Evolutionary conservation across 225 moss, liverwort and hornwort genomes (phyloP), one percentile per base, ranked within the genome.

Genomic region (Bryum argenteum): DNA sequence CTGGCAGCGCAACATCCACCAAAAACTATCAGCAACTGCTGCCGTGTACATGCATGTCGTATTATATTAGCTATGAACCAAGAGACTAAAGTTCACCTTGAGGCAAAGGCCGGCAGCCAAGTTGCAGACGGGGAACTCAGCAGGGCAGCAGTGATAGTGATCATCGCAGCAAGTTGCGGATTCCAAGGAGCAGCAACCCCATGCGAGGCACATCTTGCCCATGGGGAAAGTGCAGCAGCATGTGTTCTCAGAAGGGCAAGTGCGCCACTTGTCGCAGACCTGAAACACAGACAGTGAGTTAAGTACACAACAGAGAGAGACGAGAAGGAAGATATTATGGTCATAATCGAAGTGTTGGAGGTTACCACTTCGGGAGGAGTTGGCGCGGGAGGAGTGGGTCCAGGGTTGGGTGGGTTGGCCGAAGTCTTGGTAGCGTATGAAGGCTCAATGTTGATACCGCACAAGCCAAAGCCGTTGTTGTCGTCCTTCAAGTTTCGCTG

Each of bases 141-240:
- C 54, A 55, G 94, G 94, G 75, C 94, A 94, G 85, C 94, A 94
- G 74, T 94, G 94, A 48, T 87, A 89, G 43, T 94, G 94, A 60
- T 94, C 94, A 33, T 92, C 89, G 72, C 94, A 94, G 87, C 94
- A 94, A 9, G 94, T 92, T 11, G 94, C 94, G 21, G 94, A 94
- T 11, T 90, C 69, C 45, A 94, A 50, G 19, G 82, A 88, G 79
- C 94, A 94, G 82, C 94, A 94, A 39, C 94, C 94, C 94, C 94
- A 94, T 3, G 91, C 87, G 2, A 94, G 88, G 66, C 94, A 83
- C 79, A 83, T 76, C 69, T 79, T 83, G 57, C 83, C 83, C 73
- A 94, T 72, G 22, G 90, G 94, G 66, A 94, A 82, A 15, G 90
- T 94, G 87, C 91, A 94, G 81, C 91, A 94, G 80, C 96, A 96